Percentiles rank a stretch among this genome's conserved stretches.
These are phyloP conservation scores for Penicillium thymicola DNA, from an alignment of 2,329 filamentous ascomycete species.

Conservation along the genomic window DNA sequence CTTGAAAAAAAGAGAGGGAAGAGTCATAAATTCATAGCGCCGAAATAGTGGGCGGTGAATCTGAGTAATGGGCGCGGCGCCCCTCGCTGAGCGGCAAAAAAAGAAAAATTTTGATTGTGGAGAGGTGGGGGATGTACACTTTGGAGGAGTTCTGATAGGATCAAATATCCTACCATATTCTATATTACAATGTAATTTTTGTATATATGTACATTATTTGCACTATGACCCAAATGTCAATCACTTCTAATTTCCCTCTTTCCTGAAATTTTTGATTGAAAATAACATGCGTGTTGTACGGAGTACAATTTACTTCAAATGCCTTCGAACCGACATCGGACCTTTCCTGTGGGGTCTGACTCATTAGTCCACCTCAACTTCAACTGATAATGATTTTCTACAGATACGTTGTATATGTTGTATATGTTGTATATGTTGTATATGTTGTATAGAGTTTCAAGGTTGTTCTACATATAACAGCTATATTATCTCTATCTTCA, in stretches of 20 bases:
- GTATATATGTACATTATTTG: neutral
- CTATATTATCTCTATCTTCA: neutral
- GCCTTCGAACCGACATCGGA: slow-evolving; percentile 4
- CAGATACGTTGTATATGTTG: neutral
- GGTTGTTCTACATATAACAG: neutral
- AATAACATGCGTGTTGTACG: neutral
- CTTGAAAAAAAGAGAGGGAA: slow-evolving; percentile 21
- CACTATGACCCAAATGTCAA: neutral
- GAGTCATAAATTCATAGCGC: slow-evolving; percentile 31
- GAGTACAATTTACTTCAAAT: neutral
- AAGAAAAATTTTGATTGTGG: slow-evolving; percentile 25
- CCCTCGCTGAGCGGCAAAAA: slow-evolving; percentile 27
- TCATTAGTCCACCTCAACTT: neutral
- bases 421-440: too few relatives aligned
- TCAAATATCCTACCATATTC: neutral
- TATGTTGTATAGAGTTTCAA: too few relatives aligned
- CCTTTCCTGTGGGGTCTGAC: slow-evolving; percentile 3
- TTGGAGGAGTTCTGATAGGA: neutral
- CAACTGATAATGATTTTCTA: neutral
- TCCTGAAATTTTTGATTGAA: neutral
- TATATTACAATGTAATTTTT: neutral
- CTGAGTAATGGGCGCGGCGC: slow-evolving; percentile 17
- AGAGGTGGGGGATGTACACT: slow-evolving; percentile 11
- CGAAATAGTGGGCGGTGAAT: slow-evolving; percentile 33
- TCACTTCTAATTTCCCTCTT: neutral